Evolutionary conservation across 78 protist species (phyloP).

Genomic region (Speleostelium caveatum): DNA sequence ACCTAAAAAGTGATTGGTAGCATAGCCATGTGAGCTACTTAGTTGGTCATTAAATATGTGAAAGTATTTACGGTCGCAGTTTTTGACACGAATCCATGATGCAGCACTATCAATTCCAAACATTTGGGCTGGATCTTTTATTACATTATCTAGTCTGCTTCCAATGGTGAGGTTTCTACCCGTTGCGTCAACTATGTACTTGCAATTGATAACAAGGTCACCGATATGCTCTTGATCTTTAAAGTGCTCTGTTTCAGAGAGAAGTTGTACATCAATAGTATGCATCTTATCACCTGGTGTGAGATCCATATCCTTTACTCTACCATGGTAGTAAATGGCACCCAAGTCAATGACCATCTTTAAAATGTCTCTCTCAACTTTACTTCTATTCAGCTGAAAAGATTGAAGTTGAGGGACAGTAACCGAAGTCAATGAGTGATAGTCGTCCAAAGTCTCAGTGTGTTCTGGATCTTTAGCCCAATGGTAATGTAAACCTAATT

Average conservation of each 20-base stretch:
- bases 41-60: neutral
- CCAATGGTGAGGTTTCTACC: conserved; percentile 18
- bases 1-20: conserved; percentile 37
- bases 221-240: conserved; percentile 19
- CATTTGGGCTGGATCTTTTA: conserved; percentile 15
- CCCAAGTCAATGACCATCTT: conserved; percentile 19
- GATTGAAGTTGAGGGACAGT: conserved; percentile 24
- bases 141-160: conserved; percentile 1
- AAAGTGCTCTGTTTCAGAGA: conserved; percentile 12
- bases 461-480: conserved; percentile 11
- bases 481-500: conserved; percentile 21
- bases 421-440: neutral
- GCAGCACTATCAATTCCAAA: conserved; percentile 30
- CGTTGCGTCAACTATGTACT: conserved; percentile 6
- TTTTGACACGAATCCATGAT: conserved; percentile 31
- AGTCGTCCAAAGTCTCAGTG: conserved; percentile 20
- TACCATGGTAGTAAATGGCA: conserved; percentile 47
- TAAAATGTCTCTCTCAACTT: conserved; percentile 13
- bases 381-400: conserved; percentile 32
- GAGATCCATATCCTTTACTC: conserved; percentile 25
- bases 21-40: conserved; percentile 17
- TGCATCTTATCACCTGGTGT: neutral
- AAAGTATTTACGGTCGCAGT: neutral
- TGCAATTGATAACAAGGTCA: neutral
- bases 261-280: conserved; percentile 6